A percentile compares a stretch with the other conserved stretches of the same genome.
phyloP scores from a whole-genome alignment of 2,329 filamentous ascomycete species.

The Scolecobasidium constrictum region DNA sequence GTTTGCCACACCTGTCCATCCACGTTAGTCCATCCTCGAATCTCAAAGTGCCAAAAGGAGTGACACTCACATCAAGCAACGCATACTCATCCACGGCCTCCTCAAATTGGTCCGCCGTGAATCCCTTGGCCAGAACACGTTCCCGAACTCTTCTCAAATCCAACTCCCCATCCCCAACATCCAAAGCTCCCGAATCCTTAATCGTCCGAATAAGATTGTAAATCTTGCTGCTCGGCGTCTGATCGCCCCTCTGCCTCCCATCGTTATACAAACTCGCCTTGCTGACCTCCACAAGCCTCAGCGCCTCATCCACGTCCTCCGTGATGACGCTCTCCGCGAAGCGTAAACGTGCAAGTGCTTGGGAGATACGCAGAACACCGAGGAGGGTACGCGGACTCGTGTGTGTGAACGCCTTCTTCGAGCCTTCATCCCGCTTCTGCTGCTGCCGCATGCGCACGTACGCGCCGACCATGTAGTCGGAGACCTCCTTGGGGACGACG shows the following conservation, averaged over 20 bases:
- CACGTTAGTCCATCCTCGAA: constrained; percentile 19
- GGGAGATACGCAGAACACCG: constrained; percentile 82
- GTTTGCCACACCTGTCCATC: constrained; percentile 41
- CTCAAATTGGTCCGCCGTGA: constrained; percentile 87
- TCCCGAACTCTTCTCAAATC: constrained; percentile 84
- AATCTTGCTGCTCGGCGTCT: constrained; percentile 79
- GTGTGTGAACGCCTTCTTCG: constrained; percentile 86
- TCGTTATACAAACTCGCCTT: constrained; percentile 83
- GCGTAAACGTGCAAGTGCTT: constrained; percentile 83
- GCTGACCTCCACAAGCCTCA: constrained; percentile 83
- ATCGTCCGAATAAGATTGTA: constrained; percentile 89
- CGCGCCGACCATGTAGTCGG: constrained; percentile 93
- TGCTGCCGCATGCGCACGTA: constrained; percentile 91
- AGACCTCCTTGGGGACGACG: constrained; percentile 70
- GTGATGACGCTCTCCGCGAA: constrained; percentile 78
- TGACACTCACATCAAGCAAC: constrained; percentile 67
- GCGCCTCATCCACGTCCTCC: constrained; percentile 91
- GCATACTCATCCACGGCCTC: constrained; percentile 83
- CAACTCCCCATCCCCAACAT: constrained; percentile 73
- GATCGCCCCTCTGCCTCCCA: constrained; percentile 41
- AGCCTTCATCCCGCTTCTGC: constrained; percentile 82
- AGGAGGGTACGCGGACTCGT: constrained; percentile 89
- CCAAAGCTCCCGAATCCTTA: constrained; percentile 71
- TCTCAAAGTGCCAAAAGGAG: not conserved
- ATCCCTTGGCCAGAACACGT: constrained; percentile 88